Conservation (phyloP, 208 protist genomes). For the Acanthamoeba rhysodes region DNA sequence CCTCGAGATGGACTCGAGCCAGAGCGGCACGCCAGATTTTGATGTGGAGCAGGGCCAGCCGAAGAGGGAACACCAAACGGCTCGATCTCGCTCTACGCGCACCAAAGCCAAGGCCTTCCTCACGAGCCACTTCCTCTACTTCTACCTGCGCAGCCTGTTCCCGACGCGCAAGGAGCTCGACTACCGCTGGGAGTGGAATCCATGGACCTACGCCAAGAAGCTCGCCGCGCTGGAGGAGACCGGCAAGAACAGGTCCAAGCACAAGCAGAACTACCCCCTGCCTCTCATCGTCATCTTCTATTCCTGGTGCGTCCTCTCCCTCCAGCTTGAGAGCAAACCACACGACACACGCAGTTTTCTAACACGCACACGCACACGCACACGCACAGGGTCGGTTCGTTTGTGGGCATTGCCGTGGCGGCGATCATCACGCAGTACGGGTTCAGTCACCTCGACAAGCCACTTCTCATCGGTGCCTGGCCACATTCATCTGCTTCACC, state of each 20-base stretch:
- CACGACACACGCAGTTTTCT: background rate
- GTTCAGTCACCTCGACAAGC: conserved; percentile 31
- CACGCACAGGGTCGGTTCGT: background rate
- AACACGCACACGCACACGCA: background rate
- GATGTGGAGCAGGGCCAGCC: background rate
- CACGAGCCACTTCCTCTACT: conserved; percentile 17
- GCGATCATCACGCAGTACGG: conserved; percentile 70
- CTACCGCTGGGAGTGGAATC: conserved; percentile 44
- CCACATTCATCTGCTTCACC: background rate
- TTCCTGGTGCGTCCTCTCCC: background rate
- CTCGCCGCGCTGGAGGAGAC: conserved; percentile 14
- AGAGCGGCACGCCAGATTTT: background rate
- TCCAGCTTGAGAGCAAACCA: background rate
- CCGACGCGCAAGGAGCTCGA: conserved; percentile 30
- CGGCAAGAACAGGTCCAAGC: conserved; percentile 40
- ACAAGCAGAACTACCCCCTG: conserved; percentile 65
- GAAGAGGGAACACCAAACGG: background rate
- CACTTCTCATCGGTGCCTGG: conserved; percentile 22
- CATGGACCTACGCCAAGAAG: conserved; percentile 3
- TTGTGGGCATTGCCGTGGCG: conserved; percentile 32
- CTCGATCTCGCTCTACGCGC: background rate
- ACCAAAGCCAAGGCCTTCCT: background rate
- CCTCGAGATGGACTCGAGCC: background rate
- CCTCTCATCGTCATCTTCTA: conserved; percentile 67
- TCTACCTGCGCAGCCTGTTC: conserved; percentile 46